These are phyloP conservation scores for Barnettozyma hawaiiensis DNA, from an alignment of 1,139 yeast genomes.

Conservation along the genomic window DNA sequence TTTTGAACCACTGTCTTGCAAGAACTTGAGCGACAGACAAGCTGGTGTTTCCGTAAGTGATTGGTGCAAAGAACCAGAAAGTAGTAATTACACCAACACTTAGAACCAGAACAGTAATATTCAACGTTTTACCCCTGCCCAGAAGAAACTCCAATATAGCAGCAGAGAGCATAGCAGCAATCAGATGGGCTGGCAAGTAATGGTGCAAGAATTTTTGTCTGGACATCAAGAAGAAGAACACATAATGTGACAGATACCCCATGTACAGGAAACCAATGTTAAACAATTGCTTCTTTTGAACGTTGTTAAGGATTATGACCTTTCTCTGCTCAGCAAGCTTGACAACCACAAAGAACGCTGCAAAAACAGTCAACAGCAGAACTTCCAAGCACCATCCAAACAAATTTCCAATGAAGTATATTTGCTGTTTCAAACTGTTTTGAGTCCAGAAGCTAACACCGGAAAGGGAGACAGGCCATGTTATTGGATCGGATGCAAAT, in stretches of 20 bases:
- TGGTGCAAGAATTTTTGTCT: constrained; percentile 95
- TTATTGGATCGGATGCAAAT: constrained; percentile 86
- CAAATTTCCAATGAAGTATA: constrained; percentile 85
- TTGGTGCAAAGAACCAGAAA: constrained; percentile 73
- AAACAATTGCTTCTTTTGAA: constrained; percentile 69
- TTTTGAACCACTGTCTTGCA: constrained; percentile 76
- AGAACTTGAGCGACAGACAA: constrained; percentile 59
- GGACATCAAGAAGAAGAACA: constrained; percentile 87
- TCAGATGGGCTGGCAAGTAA: constrained; percentile 91
- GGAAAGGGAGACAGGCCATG: constrained; percentile 88
- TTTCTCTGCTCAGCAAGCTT: constrained; percentile 77
- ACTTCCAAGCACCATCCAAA: constrained; percentile 92
- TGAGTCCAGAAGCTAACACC: constrained; percentile 98
- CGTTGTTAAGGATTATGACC: constrained; percentile 47
- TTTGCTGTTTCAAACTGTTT: constrained; percentile 58
- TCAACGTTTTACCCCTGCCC: constrained; percentile 48
- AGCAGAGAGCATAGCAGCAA: constrained; percentile 81
- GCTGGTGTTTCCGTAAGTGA: constrained; percentile 75
- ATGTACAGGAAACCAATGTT: constrained; percentile 79
- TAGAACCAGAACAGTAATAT: constrained; percentile 29
- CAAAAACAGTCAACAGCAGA: constrained; percentile 56
- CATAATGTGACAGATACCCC: constrained; percentile 86
- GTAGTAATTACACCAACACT: constrained; percentile 50
- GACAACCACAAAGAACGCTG: constrained; percentile 42
- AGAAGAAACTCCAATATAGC: constrained; percentile 74